Conservation (phyloP, 768 basidiomycete species). For the Steccherinum ochraceum region DNA sequence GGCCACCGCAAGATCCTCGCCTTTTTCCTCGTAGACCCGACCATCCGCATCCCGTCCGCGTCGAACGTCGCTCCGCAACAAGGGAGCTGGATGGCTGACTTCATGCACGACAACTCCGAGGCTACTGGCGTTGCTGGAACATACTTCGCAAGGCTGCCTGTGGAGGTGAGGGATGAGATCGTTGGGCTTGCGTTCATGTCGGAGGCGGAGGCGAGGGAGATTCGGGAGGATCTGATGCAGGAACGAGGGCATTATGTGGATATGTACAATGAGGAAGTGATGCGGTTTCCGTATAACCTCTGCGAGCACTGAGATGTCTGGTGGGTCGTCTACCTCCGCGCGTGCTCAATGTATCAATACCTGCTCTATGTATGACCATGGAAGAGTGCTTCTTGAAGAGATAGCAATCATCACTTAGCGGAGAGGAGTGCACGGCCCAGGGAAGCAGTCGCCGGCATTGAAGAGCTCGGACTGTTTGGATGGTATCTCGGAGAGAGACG, state of each 20-base stretch:
- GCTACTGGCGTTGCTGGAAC: neutral
- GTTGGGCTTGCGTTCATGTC: constrained; percentile 6
- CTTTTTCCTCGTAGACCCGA: constrained; percentile 33
- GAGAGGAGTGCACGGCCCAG: too few relatives aligned
- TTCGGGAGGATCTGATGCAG: constrained; percentile 14
- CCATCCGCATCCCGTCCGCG: constrained; percentile 22
- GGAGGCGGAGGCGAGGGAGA: constrained; percentile 8
- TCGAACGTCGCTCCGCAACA: constrained; percentile 28
- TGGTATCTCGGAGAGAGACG: too few relatives aligned
- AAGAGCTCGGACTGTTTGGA: too few relatives aligned
- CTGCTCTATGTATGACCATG: too few relatives aligned
- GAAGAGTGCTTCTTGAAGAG: too few relatives aligned
- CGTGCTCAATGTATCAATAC: too few relatives aligned
- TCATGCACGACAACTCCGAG: constrained; percentile 9
- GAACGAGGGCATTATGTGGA: constrained; percentile 12
- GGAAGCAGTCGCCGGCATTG: too few relatives aligned
- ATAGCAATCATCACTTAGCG: too few relatives aligned
- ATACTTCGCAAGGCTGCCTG: constrained; percentile 9
- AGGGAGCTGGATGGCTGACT: constrained; percentile 18
- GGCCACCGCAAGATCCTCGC: constrained; percentile 34
- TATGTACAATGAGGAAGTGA: constrained; percentile 5
- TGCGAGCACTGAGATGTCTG: constrained; percentile 11
- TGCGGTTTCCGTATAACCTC: constrained; percentile 13
- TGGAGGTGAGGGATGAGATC: constrained; percentile 14
- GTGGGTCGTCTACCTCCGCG: too few relatives aligned